These are phyloP conservation scores for Bretschneidera sinensis DNA, from an alignment of 345 rosid genomes.

Conservation along the genomic window DNA sequence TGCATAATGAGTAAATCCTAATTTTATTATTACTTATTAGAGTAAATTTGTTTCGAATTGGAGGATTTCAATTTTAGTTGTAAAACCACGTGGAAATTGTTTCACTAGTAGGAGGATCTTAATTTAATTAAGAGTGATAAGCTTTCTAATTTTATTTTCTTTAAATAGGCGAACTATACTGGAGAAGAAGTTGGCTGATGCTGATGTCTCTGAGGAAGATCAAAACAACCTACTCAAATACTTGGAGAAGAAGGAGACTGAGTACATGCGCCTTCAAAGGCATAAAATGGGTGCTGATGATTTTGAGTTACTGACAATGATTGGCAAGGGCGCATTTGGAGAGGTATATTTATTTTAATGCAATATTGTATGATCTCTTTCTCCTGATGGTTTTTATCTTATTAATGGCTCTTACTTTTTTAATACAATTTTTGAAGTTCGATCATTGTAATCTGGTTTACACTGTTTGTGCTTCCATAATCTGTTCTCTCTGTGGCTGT, in stretches of 20 bases:
- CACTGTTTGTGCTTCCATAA: too few relatives aligned
- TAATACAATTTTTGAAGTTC: background rate
- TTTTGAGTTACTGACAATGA: slow-evolving; percentile 80
- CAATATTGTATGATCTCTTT: slow-evolving; percentile 4
- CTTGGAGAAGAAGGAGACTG: slow-evolving; percentile 93
- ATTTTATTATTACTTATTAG: too few relatives aligned
- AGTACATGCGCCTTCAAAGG: slow-evolving; percentile 93
- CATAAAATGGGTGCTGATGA: slow-evolving; percentile 96
- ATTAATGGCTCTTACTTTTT: background rate
- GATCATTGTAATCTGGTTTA: too few relatives aligned
- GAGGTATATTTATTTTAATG: slow-evolving; percentile 39
- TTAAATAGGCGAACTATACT: slow-evolving; percentile 50
- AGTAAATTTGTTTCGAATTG: background rate
- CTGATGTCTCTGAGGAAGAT: slow-evolving; percentile 96
- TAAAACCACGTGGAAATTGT: background rate
- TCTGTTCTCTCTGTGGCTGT: too few relatives aligned
- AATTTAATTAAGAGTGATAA: too few relatives aligned
- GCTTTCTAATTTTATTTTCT: too few relatives aligned
- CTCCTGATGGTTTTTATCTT: background rate
- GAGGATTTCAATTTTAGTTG: background rate
- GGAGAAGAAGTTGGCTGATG: slow-evolving; percentile 92
- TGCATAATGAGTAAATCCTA: too few relatives aligned
- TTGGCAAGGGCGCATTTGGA: slow-evolving; percentile 86
- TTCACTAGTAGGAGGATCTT: too few relatives aligned
- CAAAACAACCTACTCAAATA: slow-evolving; percentile 83